Evolutionary conservation across 2,329 filamentous ascomycete genomes (phyloP), one percentile per base, ranked within the genome.

Genomic region (Aureobasidium subglaciale): DNA sequence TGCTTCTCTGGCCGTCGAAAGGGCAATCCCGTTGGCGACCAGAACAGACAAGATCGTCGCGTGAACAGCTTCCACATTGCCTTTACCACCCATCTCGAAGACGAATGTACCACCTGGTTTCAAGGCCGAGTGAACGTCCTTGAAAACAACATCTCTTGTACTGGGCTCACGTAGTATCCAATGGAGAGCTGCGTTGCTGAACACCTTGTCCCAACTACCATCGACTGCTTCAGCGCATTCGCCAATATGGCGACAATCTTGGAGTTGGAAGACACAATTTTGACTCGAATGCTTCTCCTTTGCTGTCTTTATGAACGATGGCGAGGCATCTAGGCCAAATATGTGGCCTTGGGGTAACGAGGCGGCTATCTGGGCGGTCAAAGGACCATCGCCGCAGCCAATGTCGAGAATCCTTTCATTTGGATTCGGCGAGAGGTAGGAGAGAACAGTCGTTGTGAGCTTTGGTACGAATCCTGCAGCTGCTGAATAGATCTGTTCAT

Each of bases 1-100:
- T 0, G 71, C 74, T 13, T 73, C 75, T 18, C 72, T 59, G 0
- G 80, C 79, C 9, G 70, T 68, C n/a, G 71, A 63, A 1, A 84
- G 60, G 0, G 79, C 72, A 0, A 83, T 65, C 1, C 80, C 77
- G 1, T 77, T 73, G 15, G 74, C 65, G 2, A 71, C 67, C 1
- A 86, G 71, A 1, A 78, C 78, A 15, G 74, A 71, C 4, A 84
- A 69, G 7, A 87, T 70, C 2, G 81, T 81, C 0, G 79, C 73
- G 25, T 80, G 76, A 61, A 86, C 78, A 68, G 88, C 85, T 1
- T 75, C 71, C 1, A 86, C 76, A 67, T 88, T 88, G 18, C 86
- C 86, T 48, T 83, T 76, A 0, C 85, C 85, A 52, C 86, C 85
- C 81, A 85, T 85, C 68, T 89, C 86, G 62, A 88, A 87, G 9